Conservation (phyloP, 352 stramenopile genomes). For the Phytopythium boreale region DNA sequence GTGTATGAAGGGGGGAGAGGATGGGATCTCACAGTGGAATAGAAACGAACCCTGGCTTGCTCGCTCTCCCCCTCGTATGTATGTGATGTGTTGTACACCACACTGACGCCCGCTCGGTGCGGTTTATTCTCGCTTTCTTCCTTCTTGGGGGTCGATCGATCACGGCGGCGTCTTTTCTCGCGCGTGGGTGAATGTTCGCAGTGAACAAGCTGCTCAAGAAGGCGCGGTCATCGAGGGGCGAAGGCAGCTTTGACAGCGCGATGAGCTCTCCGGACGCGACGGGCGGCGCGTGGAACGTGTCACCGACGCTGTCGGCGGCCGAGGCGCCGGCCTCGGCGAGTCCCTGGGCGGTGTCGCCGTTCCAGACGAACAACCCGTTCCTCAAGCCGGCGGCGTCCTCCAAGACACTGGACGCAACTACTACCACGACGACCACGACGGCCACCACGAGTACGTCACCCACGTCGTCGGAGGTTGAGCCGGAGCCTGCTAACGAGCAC, state of each 20-base stretch:
- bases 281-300: slow-evolving; percentile 54
- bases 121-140: slow-evolving; percentile 9
- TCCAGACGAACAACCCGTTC: slow-evolving; percentile 42
- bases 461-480: slow-evolving; percentile 6
- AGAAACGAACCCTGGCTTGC: slow-evolving; percentile 1
- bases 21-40: slow-evolving; percentile 7
- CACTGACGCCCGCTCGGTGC: slow-evolving; percentile 14
- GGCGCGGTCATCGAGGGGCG: slow-evolving; percentile 34
- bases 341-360: slow-evolving; percentile 36
- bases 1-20: slow-evolving; percentile 1
- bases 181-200: slow-evolving; percentile 26
- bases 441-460: slow-evolving; percentile 9
- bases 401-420: background rate
- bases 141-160: too few species aligned
- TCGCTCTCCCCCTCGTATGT: too few species aligned
- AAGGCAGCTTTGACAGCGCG: slow-evolving; percentile 13
- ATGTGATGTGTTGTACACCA: slow-evolving; percentile 3
- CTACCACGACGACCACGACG: background rate
- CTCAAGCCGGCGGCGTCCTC: slow-evolving; percentile 9
- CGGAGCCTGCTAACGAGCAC: slow-evolving; percentile 27
- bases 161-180: background rate
- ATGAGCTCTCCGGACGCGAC: slow-evolving; percentile 28
- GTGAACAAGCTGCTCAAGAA: slow-evolving; percentile 77
- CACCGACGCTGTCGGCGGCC: slow-evolving; percentile 15
- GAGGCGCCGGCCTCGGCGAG: slow-evolving; percentile 22